phyloP scores from a whole-genome alignment of 176 grass and related monocot species.

The Triticum timopheevii region DNA sequence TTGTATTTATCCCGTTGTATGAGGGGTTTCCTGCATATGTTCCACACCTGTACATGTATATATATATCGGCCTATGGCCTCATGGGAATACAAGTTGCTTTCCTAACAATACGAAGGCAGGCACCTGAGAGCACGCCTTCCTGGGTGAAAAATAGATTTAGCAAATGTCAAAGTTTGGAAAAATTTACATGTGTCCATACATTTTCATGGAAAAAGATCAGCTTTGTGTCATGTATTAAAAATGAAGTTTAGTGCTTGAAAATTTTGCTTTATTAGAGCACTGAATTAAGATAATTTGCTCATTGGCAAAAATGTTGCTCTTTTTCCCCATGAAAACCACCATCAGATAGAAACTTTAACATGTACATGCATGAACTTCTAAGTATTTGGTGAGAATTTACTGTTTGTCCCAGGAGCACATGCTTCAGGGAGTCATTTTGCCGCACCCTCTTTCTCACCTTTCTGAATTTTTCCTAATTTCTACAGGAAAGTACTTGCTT shows the following conservation, averaged over 20 bases:
- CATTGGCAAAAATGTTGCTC: background rate
- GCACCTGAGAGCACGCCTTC: background rate
- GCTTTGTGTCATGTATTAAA: background rate
- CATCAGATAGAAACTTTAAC: background rate
- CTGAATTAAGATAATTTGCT: background rate
- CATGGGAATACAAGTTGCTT: no score
- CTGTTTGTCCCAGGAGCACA: background rate
- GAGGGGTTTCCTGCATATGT: no score
- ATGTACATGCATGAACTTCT: background rate
- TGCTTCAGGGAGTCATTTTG: background rate
- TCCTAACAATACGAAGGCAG: background rate
- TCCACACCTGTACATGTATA: no score
- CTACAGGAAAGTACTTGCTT: conserved; percentile 94
- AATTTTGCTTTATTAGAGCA: background rate
- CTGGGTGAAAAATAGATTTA: background rate
- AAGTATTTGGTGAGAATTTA: background rate
- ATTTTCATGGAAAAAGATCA: background rate
- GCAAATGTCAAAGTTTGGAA: background rate
- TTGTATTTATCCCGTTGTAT: no score
- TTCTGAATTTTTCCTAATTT: conserved; percentile 33
- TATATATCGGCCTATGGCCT: no score
- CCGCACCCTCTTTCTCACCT: conserved; percentile 11
- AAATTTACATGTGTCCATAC: background rate
- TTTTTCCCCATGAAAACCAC: background rate
- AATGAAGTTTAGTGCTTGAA: background rate